These are phyloP conservation scores for Teratosphaeria pseudoeucalypti DNA, from an alignment of 2,329 filamentous ascomycete genomes.

Conservation along the genomic window DNA sequence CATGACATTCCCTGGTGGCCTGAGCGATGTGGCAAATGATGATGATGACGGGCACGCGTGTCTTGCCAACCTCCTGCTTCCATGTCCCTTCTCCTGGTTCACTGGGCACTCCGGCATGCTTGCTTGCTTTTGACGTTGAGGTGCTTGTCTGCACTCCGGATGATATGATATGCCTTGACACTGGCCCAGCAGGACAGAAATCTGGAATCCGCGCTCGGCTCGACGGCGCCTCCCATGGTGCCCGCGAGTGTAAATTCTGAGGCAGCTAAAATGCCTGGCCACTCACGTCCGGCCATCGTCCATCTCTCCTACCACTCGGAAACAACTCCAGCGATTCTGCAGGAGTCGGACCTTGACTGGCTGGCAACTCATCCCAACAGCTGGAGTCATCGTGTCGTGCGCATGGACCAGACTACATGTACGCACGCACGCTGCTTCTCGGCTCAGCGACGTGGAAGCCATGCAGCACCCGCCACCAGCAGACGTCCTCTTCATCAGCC, in stretches of 20 bases:
- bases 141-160: neutral
- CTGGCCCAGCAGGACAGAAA: too few species aligned
- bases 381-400: neutral
- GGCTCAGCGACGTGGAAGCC: neutral
- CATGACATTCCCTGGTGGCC: constrained; percentile 3
- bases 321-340: neutral
- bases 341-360: neutral
- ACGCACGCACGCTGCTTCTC: neutral
- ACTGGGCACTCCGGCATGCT: neutral
- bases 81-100: neutral
- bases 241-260: neutral
- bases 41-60: neutral
- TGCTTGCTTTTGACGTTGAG: neutral
- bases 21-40: neutral
- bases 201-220: too few species aligned
- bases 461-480: neutral
- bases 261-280: neutral
- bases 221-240: neutral
- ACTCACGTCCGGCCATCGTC: neutral
- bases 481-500: neutral
- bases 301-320: neutral
- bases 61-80: constrained; percentile 1
- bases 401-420: neutral
- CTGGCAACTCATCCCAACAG: neutral
- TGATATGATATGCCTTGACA: too few species aligned